Conservation (phyloP, 2,329 filamentous ascomycete genomes). For the Aspergillus oerlinghausenensis region DNA sequence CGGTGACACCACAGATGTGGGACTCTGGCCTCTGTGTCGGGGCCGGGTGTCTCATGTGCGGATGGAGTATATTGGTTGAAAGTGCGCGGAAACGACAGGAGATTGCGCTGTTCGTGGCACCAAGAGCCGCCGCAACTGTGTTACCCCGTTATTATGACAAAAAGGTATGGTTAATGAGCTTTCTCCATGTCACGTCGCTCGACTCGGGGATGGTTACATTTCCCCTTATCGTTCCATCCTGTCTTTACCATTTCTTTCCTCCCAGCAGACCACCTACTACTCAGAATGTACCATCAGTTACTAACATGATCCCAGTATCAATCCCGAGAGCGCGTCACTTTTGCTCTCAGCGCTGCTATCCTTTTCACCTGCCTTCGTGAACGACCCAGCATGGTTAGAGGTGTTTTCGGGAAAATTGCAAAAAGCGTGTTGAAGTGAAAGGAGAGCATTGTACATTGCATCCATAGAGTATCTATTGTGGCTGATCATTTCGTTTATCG, state of each 20-base stretch:
- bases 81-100: conserved; percentile 62
- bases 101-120: conserved; percentile 74
- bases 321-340: conserved; percentile 63
- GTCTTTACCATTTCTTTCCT: conserved; percentile 6
- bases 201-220: conserved; percentile 18
- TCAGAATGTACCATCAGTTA: background rate
- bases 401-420: conserved; percentile 59
- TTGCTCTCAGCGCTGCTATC: conserved; percentile 64
- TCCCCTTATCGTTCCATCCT: conserved; percentile 4
- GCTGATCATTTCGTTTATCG: background rate
- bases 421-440: conserved; percentile 23
- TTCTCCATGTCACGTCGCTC: conserved; percentile 5
- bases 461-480: background rate
- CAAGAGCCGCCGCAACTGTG: conserved; percentile 69
- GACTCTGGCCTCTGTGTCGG: conserved; percentile 62
- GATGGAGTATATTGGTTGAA: conserved; percentile 77
- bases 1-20: conserved; percentile 52
- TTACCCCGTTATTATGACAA: conserved; percentile 65
- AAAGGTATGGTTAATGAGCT: conserved; percentile 30
- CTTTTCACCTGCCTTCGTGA: conserved; percentile 65
- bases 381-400: conserved; percentile 59
- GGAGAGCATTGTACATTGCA: background rate
- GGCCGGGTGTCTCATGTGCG: conserved; percentile 68
- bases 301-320: conserved; percentile 46
- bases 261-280: conserved; percentile 13